These are phyloP conservation scores for Actinidia arguta DNA, from an alignment of 179 eudicot genomes.

Conservation along the genomic window DNA sequence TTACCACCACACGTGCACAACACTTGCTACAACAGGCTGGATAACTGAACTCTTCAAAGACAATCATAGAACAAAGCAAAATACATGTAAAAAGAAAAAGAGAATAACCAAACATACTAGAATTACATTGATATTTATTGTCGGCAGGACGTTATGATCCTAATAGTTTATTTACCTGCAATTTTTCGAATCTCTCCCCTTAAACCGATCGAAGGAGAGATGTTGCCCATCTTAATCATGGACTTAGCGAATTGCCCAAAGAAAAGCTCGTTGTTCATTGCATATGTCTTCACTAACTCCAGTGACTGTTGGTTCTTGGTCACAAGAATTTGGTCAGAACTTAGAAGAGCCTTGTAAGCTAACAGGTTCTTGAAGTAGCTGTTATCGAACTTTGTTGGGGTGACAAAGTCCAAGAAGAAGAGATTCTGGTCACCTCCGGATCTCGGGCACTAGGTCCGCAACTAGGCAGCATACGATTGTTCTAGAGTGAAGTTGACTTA, in stretches of 20 bases:
- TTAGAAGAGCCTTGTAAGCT: conserved; percentile 65
- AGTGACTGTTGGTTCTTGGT: conserved; percentile 54
- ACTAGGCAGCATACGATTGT: conserved; percentile 53
- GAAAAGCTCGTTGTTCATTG: conserved; percentile 57
- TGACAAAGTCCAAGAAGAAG: conserved; percentile 58
- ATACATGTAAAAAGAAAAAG: no score
- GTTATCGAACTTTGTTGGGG: conserved; percentile 75
- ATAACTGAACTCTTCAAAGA: no score
- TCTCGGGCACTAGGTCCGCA: conserved; percentile 70
- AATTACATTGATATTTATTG: no score
- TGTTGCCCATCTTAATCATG: conserved; percentile 93
- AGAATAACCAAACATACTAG: no score
- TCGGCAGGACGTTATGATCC: no score
- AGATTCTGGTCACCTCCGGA: conserved; percentile 87
- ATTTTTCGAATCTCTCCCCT: conserved; percentile 72
- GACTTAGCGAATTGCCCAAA: conserved; percentile 83
- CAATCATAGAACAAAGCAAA: no score
- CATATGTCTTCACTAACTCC: conserved; percentile 69
- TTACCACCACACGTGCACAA: no score
- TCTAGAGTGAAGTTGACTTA: conserved; percentile 58
- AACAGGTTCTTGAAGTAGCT: conserved; percentile 73
- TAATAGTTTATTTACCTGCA: conserved; percentile 69
- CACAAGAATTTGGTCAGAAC: conserved; percentile 69
- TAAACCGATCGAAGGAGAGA: conserved; percentile 70
- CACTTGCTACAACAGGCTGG: no score